phyloP scores from a whole-genome alignment of 1,284 basidiomycete genomes.

The Austroboletus novae-zelandiae region DNA sequence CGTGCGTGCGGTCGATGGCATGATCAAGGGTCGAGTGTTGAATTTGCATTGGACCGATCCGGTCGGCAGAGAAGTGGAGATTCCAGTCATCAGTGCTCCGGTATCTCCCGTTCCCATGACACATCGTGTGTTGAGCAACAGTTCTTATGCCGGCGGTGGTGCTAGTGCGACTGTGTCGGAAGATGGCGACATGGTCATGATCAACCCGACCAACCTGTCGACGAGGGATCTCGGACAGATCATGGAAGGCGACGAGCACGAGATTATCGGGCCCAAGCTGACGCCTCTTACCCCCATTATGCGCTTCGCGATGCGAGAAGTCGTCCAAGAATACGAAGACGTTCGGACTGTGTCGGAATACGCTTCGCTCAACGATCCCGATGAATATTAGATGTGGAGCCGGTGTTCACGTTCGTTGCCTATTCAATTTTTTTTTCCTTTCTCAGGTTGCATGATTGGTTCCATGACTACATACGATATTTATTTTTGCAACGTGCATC shows the following conservation, averaged over 20 bases:
- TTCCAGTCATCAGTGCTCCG: constrained; percentile 23
- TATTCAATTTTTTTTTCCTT: background rate
- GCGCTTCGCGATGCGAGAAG: constrained; percentile 75
- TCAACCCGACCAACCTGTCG: constrained; percentile 34
- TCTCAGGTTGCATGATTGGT: background rate
- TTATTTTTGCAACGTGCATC: constrained; percentile 9
- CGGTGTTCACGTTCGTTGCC: background rate
- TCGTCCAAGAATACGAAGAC: constrained; percentile 76
- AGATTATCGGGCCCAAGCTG: constrained; percentile 69
- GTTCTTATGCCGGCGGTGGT: constrained; percentile 25
- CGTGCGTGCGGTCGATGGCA: constrained; percentile 74
- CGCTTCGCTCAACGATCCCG: constrained; percentile 65
- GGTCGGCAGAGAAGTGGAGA: constrained; percentile 42
- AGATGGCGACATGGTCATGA: constrained; percentile 47
- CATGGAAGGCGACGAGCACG: constrained; percentile 35
- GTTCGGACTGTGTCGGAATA: constrained; percentile 70
- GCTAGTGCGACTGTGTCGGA: constrained; percentile 39
- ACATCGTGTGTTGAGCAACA: constrained; percentile 30
- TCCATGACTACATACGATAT: constrained; percentile 2
- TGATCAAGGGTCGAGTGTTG: constrained; percentile 71
- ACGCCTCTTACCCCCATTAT: constrained; percentile 75
- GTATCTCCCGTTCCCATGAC: constrained; percentile 28
- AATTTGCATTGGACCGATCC: constrained; percentile 76
- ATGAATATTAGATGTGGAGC: constrained; percentile 52
- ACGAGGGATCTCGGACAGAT: constrained; percentile 37